Percentiles rank a stretch among this genome's conserved stretches.
Evolutionary conservation across 345 rosid species (phyloP).

Genomic region (Eucalyptus sp.): DNA sequence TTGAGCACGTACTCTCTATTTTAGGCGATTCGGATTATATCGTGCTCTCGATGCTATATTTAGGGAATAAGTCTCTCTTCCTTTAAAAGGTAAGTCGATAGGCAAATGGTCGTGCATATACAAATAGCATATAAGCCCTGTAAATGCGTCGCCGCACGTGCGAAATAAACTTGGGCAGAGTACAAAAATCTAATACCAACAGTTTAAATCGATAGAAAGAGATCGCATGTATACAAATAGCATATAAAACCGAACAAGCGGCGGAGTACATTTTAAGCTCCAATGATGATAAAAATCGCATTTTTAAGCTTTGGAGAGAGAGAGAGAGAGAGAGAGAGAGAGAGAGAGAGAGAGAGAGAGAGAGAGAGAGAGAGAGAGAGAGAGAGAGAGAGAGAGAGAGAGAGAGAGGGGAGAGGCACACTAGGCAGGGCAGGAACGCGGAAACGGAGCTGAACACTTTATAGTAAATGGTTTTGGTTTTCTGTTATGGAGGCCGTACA

Average conservation of each 20-base stretch:
- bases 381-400: background rate
- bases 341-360: background rate
- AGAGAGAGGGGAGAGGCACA: no score
- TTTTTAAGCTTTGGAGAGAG: background rate
- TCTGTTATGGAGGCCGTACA: background rate
- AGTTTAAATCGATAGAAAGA: accelerated
- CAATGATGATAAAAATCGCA: background rate
- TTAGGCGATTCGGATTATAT: background rate
- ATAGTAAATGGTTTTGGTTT: background rate
- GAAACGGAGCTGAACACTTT: background rate
- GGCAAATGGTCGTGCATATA: background rate
- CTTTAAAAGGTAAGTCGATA: background rate
- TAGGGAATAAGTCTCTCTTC: background rate
- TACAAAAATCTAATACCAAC: accelerated
- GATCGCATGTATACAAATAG: accelerated
- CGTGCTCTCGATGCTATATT: background rate
- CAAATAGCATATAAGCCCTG: no score
- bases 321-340: no score
- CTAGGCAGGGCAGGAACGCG: background rate
- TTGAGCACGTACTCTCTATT: background rate
- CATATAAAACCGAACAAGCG: background rate
- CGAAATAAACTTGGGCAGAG: accelerated
- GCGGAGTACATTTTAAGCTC: background rate
- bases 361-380: background rate
- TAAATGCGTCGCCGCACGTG: accelerated